A percentile compares a stretch with the other conserved stretches of the same genome.
These are phyloP conservation scores for Pisolithus microcarpus DNA, from an alignment of 768 basidiomycete species.

Conservation along the genomic window DNA sequence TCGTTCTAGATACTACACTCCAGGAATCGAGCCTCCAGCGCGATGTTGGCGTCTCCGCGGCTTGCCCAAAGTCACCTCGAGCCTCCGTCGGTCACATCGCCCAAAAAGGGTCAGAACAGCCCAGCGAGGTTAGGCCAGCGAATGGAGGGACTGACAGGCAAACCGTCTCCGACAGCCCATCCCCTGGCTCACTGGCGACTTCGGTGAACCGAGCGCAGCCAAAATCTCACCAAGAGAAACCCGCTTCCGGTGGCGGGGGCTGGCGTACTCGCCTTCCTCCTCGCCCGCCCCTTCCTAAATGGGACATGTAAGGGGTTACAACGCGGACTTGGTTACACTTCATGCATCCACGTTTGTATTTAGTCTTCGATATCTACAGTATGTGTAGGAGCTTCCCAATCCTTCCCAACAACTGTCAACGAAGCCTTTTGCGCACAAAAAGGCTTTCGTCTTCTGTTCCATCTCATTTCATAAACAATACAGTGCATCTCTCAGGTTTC, in stretches of 20 bases:
- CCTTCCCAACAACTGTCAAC: no score
- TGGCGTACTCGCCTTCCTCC: conserved; percentile 25
- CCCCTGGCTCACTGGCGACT: neutral
- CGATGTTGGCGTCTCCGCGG: no score
- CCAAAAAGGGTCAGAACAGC: neutral
- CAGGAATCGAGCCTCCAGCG: no score
- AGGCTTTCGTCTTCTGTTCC: no score
- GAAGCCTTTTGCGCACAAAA: no score
- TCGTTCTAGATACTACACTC: no score
- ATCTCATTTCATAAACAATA: no score
- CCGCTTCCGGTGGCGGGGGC: neutral
- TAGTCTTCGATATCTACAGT: no score
- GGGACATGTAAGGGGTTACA: conserved; percentile 13
- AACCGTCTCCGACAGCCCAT: neutral
- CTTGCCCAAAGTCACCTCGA: no score
- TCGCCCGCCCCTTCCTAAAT: conserved; percentile 26
- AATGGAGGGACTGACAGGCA: neutral
- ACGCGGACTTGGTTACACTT: neutral
- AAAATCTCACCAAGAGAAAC: conserved; percentile 5
- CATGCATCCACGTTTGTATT: neutral
- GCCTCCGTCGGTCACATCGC: neutral
- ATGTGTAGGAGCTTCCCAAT: no score
- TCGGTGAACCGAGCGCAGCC: neutral
- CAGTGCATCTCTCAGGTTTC: no score
- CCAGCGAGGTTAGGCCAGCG: neutral